Evolutionary conservation across 78 protist genomes (phyloP).

Genomic region (Planoprotostelium fungivorum): DNA sequence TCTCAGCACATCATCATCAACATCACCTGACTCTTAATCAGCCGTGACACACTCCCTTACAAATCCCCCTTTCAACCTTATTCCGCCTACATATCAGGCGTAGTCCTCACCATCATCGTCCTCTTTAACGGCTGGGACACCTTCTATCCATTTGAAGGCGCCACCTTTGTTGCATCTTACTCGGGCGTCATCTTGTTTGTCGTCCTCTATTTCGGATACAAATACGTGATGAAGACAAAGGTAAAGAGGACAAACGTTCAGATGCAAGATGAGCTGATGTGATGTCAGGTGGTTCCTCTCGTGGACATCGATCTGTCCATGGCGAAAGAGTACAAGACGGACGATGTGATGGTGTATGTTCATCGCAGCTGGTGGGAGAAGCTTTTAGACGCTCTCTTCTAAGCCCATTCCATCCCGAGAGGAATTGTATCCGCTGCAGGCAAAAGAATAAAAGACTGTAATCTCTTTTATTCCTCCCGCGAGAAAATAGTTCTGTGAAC

Average conservation of each 20-base stretch:
- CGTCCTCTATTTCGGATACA: neutral
- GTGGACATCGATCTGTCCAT: neutral
- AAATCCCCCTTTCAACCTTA: neutral
- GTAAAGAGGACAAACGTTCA: neutral
- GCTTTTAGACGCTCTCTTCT: neutral
- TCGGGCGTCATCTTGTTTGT: neutral
- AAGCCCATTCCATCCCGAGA: no score
- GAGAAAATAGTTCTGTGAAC: no score
- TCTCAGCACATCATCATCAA: no score
- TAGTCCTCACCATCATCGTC: neutral
- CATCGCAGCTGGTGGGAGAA: neutral
- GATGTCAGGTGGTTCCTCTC: neutral
- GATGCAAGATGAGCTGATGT: neutral
- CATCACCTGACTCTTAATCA: no score
- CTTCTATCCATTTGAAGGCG: neutral
- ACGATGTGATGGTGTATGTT: neutral
- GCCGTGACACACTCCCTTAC: neutral
- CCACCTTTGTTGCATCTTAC: neutral
- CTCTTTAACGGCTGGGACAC: neutral
- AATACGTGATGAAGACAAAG: neutral
- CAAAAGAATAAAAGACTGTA: no score
- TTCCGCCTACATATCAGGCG: neutral
- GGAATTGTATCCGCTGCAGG: no score
- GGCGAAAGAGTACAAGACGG: neutral
- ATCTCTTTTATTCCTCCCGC: no score